Percentiles rank a stretch among this genome's conserved stretches.
Evolutionary conservation across 345 rosid genomes (phyloP).

Genomic region (Eucalyptus leucophloia): DNA sequence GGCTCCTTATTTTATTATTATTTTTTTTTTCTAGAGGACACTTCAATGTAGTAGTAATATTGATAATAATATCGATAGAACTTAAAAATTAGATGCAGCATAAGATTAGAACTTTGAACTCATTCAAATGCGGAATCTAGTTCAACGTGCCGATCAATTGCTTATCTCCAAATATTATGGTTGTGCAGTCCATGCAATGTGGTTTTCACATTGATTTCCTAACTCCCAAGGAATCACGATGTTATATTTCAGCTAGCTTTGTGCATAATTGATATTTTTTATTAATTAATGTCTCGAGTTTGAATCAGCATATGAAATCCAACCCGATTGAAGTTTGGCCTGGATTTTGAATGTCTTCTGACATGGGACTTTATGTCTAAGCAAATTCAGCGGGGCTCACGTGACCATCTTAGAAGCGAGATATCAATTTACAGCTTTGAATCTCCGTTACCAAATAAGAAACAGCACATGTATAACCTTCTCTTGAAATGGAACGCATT

Average conservation of each 20-base stretch:
- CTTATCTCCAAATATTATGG: neutral
- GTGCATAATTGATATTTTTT: neutral
- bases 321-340: too few species aligned
- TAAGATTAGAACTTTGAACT: neutral
- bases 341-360: neutral
- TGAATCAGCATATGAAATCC: fast-evolving
- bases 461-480: too few species aligned
- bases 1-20: neutral
- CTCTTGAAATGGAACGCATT: too few species aligned
- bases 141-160: neutral
- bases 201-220: too few species aligned
- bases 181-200: neutral
- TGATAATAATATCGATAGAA: too few species aligned
- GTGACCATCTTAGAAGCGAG: too few species aligned
- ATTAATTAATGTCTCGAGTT: fast-evolving
- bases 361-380: neutral
- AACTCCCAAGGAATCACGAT: fast-evolving
- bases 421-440: too few species aligned
- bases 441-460: too few species aligned
- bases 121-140: neutral
- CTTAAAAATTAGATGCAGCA: neutral
- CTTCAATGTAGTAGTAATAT: neutral
- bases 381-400: neutral
- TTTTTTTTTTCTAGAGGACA: neutral
- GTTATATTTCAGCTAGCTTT: neutral